These are phyloP conservation scores for Calonectria pseudoturangicola DNA, from an alignment of 2,329 filamentous ascomycete species.

Conservation along the genomic window DNA sequence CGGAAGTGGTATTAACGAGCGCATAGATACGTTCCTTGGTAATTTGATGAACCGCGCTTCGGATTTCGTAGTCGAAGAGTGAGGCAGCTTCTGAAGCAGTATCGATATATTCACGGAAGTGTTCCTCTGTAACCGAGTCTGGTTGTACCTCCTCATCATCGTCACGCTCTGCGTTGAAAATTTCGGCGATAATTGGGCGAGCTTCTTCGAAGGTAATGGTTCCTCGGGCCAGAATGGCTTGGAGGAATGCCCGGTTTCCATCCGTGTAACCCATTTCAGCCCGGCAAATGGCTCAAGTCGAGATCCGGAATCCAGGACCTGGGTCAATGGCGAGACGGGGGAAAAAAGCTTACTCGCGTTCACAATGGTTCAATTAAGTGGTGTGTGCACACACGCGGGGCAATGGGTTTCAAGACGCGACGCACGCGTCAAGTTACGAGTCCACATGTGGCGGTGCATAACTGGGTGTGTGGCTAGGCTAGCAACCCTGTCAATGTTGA, in stretches of 20 bases:
- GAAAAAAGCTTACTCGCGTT: conserved; percentile 15
- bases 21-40: conserved; percentile 83
- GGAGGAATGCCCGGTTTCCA: conserved; percentile 90
- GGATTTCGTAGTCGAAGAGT: conserved; percentile 91
- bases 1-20: conserved; percentile 91
- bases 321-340: background rate
- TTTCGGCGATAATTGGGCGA: conserved; percentile 83
- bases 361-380: conserved; percentile 19
- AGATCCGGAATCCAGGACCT: background rate
- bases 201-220: conserved; percentile 85
- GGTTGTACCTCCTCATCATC: conserved; percentile 65
- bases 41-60: conserved; percentile 81
- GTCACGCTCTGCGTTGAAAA: conserved; percentile 75
- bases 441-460: conserved; percentile 43
- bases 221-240: conserved; percentile 88
- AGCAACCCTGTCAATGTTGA: background rate
- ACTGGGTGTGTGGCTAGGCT: conserved; percentile 17
- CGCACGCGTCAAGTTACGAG: conserved; percentile 39
- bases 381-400: background rate
- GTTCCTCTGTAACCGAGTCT: conserved; percentile 79
- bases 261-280: conserved; percentile 67
- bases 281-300: conserved; percentile 44
- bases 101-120: conserved; percentile 81
- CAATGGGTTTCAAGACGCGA: conserved; percentile 42
- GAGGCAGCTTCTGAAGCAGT: conserved; percentile 83